Evolutionary conservation across 345 rosid genomes (phyloP), one percentile per base, ranked within the genome.

Genomic region (Aurinia saxatilis): DNA sequence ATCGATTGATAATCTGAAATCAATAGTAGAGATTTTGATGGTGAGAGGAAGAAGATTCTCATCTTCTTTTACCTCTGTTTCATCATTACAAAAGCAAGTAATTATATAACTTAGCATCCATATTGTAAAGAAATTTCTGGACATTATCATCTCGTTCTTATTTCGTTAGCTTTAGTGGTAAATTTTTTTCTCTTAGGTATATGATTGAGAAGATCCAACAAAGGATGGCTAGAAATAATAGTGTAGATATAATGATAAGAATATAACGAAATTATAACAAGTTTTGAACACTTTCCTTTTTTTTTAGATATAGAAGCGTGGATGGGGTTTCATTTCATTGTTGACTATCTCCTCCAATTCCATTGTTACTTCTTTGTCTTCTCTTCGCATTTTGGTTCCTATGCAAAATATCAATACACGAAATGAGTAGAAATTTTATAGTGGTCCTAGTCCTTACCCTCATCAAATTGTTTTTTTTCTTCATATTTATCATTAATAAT

Each of bases 321-420:
- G 64, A 64, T 41, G 38, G 38, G 58, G 23, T 39, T 51, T 77
- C 54, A 83, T 86, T 75, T 71, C 63, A 3, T 30, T 41, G 80
- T 83, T 83, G 87, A 84, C 84, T 76, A 79, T 33, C 25, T 57
- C 56, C 54, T 65, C 65, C 60, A 33, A 31, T 57, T 52, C 58
- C 63, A 58, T 62, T 36, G 39, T 47, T 71, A 56, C 64, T 70
- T 15, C 11, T 56, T 57, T 71, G 59, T 71, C 60, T 71, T n/a
- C n/a, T n/a, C n/a, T 57, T 57, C 25, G 61, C 63, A 61, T 57
- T 73, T 21, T 17, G 45, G 59, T 64, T 79, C 56, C 64, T 39
- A 55, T 51, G 63, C 45, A 52, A 31, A 21, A 42, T 73, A 62
- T 74, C 64, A 38, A 67, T 41, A 72, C 74, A 63, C 23, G 64